Conservation (phyloP, 2,329 filamentous ascomycete genomes). For the Cladophialophora carrionii region DNA sequence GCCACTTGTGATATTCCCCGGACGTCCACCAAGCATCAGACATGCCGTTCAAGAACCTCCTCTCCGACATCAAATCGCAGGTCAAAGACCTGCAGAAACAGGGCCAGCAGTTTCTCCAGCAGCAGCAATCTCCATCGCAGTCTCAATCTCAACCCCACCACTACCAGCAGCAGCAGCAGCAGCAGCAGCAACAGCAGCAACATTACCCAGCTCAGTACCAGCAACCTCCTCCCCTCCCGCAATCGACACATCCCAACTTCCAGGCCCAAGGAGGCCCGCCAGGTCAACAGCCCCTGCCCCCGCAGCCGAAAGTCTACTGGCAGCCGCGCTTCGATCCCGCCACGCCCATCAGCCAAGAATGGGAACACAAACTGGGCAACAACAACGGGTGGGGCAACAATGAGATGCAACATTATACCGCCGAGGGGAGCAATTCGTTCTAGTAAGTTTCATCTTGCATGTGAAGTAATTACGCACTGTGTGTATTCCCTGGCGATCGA, state of each 20-base stretch:
- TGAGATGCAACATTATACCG: constrained; percentile 37
- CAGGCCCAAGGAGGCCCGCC: constrained; percentile 9
- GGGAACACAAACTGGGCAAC: constrained; percentile 37
- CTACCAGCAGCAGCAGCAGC: constrained; percentile 13
- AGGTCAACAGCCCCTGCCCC: constrained; percentile 11
- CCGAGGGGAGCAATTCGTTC: constrained; percentile 32
- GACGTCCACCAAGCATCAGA: neutral
- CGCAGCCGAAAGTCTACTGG: constrained; percentile 33
- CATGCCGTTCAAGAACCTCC: constrained; percentile 33
- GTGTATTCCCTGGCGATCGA: no score
- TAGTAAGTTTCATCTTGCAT: constrained; percentile 24
- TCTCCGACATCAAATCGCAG: constrained; percentile 27
- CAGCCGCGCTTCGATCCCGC: constrained; percentile 33
- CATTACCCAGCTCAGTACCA: constrained; percentile 5
- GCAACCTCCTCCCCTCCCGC: constrained; percentile 27
- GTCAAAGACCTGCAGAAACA: constrained; percentile 32
- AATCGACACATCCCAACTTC: constrained; percentile 24
- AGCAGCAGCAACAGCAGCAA: constrained; percentile 3
- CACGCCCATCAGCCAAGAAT: constrained; percentile 29
- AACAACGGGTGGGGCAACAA: constrained; percentile 39
- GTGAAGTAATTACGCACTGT: neutral
- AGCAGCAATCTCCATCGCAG: neutral
- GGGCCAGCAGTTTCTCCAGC: constrained; percentile 26
- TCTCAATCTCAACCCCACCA: constrained; percentile 20
- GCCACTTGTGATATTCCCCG: no score